Evolutionary conservation across 2,329 filamentous ascomycete species (phyloP).

Genomic region (Venturia carpophila): DNA sequence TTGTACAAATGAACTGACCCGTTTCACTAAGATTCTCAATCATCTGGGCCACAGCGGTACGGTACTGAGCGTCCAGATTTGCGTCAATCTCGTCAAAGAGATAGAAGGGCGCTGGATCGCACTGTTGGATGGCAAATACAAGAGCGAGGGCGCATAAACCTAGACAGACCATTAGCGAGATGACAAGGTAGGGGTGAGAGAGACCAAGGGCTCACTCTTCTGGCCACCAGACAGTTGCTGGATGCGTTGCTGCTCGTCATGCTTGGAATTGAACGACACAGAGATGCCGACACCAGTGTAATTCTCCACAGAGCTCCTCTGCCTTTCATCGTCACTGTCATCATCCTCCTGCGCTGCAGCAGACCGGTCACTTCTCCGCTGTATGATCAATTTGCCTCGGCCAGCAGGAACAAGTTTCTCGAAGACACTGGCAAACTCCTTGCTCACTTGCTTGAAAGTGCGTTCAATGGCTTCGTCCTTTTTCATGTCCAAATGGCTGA

Average conservation of each 20-base stretch:
- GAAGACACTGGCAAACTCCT: constrained; percentile 87
- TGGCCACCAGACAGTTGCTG: constrained; percentile 95
- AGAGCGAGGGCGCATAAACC: constrained; percentile 93
- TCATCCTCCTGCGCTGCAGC: constrained; percentile 54
- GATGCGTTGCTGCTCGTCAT: constrained; percentile 96
- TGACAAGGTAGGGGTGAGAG: not conserved
- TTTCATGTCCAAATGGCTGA: constrained; percentile 82
- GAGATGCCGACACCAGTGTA: constrained; percentile 95
- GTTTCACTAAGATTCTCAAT: constrained; percentile 52
- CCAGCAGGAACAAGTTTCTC: constrained; percentile 91
- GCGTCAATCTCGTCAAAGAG: constrained; percentile 99
- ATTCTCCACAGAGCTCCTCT: constrained; percentile 66
- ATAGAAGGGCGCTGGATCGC: constrained; percentile 95
- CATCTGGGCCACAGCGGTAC: constrained; percentile 87
- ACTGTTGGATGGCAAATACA: constrained; percentile 97
- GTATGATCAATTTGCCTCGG: constrained; percentile 84
- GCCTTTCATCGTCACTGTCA: constrained; percentile 34
- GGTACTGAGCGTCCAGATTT: constrained; percentile 95
- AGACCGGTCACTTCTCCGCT: constrained; percentile 73
- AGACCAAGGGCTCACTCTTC: constrained; percentile 63
- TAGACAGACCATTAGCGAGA: constrained; percentile 28
- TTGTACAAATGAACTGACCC: constrained; percentile 95
- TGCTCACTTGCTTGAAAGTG: constrained; percentile 95
- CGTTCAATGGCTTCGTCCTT: constrained; percentile 98
- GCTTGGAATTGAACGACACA: constrained; percentile 97